phyloP scores from a whole-genome alignment of 345 rosid species.

The Erodium maritimum region DNA sequence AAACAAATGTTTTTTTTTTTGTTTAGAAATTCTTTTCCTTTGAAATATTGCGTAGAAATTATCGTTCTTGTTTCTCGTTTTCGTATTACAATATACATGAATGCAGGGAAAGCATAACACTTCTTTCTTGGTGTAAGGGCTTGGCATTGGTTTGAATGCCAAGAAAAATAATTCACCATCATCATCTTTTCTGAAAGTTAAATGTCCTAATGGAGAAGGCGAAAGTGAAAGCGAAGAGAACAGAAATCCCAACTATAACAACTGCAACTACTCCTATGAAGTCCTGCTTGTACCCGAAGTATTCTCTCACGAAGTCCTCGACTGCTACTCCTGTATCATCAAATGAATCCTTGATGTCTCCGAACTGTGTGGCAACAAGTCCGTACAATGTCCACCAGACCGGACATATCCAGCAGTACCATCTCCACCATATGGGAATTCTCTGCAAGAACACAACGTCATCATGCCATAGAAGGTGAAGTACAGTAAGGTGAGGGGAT shows the following conservation, averaged over 20 bases:
- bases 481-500: slow-evolving; percentile 48
- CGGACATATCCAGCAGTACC: slow-evolving; percentile 52
- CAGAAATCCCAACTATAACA: slow-evolving; percentile 31
- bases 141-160: no score
- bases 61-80: no score
- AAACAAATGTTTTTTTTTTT: no score
- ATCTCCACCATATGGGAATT: slow-evolving; percentile 63
- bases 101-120: no score
- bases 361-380: slow-evolving; percentile 40
- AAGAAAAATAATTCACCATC: no score
- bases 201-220: slow-evolving; percentile 59
- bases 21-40: no score
- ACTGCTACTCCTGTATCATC: slow-evolving; percentile 35
- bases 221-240: slow-evolving; percentile 54
- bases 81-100: no score
- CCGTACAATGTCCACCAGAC: slow-evolving; percentile 51
- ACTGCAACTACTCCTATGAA: slow-evolving; percentile 42
- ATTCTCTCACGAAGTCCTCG: slow-evolving; percentile 34
- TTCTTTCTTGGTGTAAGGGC: no score
- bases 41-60: no score
- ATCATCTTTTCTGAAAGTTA: slow-evolving; percentile 65
- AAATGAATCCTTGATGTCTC: slow-evolving; percentile 29
- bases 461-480: slow-evolving; percentile 61
- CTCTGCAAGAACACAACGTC: slow-evolving; percentile 55
- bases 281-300: slow-evolving; percentile 50